A percentile compares a stretch with the other conserved stretches of the same genome.
These are phyloP conservation scores for Prunella vulgaris DNA, from an alignment of 257 asterid genomes.

Conservation along the genomic window DNA sequence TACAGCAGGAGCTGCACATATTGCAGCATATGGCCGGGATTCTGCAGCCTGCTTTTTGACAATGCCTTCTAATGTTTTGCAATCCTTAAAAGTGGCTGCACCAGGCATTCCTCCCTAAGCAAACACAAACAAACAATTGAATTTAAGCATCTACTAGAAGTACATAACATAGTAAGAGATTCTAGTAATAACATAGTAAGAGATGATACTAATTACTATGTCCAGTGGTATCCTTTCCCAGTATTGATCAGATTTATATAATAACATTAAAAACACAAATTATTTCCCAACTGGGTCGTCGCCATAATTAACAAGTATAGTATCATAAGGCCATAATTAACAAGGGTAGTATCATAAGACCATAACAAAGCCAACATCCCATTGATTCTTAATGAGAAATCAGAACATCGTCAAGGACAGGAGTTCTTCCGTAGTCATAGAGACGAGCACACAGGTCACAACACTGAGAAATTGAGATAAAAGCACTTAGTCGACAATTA, in stretches of 20 bases:
- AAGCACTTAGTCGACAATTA: not conserved
- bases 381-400: not conserved
- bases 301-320: not conserved
- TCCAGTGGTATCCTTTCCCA: not conserved
- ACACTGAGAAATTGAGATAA: not conserved
- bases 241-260: not conserved
- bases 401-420: no score
- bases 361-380: not conserved
- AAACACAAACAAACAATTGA: not conserved
- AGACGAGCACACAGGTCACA: not conserved
- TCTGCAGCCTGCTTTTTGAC: constrained; percentile 70
- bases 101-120: constrained; percentile 92
- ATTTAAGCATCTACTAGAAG: not conserved
- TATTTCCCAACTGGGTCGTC: not conserved
- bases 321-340: no score
- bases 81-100: constrained; percentile 68
- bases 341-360: no score
- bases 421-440: not conserved
- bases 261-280: not conserved
- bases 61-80: constrained; percentile 66
- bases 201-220: not conserved
- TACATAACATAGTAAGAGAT: not conserved
- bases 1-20: constrained; percentile 96
- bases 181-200: no score
- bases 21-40: constrained; percentile 68